Base-by-base conservation (phyloP, 73 alveolate genomes). In the Diophrys sp. region DNA sequence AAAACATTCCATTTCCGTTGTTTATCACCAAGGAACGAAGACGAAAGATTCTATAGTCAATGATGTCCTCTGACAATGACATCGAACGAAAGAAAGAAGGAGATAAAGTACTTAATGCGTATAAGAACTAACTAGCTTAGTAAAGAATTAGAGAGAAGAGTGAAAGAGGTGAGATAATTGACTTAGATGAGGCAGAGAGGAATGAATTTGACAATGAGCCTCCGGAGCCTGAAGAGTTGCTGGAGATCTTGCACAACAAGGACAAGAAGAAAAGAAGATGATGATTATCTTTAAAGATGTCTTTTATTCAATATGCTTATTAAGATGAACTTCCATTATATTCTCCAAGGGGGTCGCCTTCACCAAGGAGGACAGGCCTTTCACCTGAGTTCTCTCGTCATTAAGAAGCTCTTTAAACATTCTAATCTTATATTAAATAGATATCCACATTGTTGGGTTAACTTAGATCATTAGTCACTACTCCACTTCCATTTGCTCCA, bases 111-210 rank as follows among this genome's bases (percentile, higher is more conserved):
- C 80, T 86, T 11, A 74, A 72, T 62, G 71, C 75, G 53, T 86
- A 86, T 70, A 86, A 86, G 69, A 86, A 86, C 28, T 77, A 86
- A 34, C 79, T 86, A 11, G 87, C 93, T 14, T 77, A 73, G 69
- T 34, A 53, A 24, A 72, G 33, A 71, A 75, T 75, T 18, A 80
- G 93, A 34, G 89, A 79, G 71, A 73, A 80, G 57, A 72, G 77
- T 11, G 89, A 86, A 55, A 72, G 76, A 76, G 93, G 93, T 26
- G 88, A 71, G 31, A 44, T 67, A 25, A 14, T 68, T 25, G 53
- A 57, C 25, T 28, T 74, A 34, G 85, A 85, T 56, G 83, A 72
- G 44, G 74, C 78, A 31, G 83, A 72, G 26, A 71, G 69, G 5
- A 31, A 44, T 33, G 85, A 56, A 2, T 53, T n/a, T 14, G 75